A percentile compares a stretch with the other conserved stretches of the same genome.
Evolutionary conservation across 108 stramenopile species (phyloP).

Genomic region (Fistulifera pelliculosa): DNA sequence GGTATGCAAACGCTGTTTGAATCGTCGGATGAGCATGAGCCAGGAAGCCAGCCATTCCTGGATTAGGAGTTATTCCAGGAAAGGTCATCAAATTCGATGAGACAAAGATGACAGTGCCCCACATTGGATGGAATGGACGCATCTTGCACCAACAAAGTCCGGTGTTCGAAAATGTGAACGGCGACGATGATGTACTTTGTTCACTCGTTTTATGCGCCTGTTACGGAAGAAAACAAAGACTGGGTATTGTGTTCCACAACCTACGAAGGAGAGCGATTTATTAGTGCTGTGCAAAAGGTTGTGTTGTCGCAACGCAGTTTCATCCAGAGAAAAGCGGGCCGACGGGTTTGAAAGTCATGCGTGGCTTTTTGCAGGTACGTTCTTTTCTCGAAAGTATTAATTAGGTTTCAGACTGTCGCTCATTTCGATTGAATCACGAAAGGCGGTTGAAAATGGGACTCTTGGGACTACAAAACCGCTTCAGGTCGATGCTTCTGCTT

Average conservation of each 20-base stretch:
- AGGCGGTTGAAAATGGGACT: slow-evolving; percentile 75
- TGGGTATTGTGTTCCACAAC: slow-evolving; percentile 88
- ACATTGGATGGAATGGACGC: slow-evolving; percentile 98
- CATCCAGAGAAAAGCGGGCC: slow-evolving; percentile 97
- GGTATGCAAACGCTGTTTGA: slow-evolving; percentile 98
- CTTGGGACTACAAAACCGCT: slow-evolving; percentile 43
- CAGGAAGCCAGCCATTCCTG: slow-evolving; percentile 42
- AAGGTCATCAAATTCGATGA: slow-evolving; percentile 77
- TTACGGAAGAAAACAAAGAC: slow-evolving; percentile 62
- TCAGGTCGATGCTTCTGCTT: slow-evolving; percentile 24
- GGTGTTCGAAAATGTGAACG: slow-evolving; percentile 47
- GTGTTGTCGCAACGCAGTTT: slow-evolving; percentile 92
- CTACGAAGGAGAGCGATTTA: slow-evolving; percentile 77
- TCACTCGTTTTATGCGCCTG: slow-evolving; percentile 89
- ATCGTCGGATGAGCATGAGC: slow-evolving; percentile 76
- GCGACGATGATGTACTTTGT: slow-evolving; percentile 88
- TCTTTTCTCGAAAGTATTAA: not conserved
- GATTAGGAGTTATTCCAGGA: slow-evolving; percentile 92
- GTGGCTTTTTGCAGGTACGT: slow-evolving; percentile 78
- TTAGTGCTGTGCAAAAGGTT: slow-evolving; percentile 87
- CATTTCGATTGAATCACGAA: slow-evolving; percentile 1
- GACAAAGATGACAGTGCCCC: slow-evolving; percentile 75
- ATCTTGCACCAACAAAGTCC: slow-evolving; percentile 65
- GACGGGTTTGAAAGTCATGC: slow-evolving; percentile 78
- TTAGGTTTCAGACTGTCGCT: not conserved